Evolutionary conservation across 768 basidiomycete species (phyloP), one percentile per base, ranked within the genome.

Genomic region (Pholiota molesta): DNA sequence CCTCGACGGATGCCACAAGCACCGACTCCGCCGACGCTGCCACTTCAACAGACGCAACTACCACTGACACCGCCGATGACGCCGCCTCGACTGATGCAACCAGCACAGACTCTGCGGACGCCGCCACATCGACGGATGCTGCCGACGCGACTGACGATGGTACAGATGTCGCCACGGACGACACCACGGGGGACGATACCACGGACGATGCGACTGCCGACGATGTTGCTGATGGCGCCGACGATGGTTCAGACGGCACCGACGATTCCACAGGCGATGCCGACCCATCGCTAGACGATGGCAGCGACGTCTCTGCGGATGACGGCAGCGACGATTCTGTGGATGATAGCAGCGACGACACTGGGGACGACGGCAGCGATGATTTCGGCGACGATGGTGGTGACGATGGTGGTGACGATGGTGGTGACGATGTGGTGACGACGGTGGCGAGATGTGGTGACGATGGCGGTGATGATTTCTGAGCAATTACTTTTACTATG

Each of bases 31-130:
- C 63, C 9, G 55, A 37, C 26, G 40, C 55, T 0, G 42, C 62
- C 16, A 57, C 56, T 35, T 26, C 39, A 10, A 54, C 62, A 13
- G 62, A 47, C 33, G 52, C 62, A 17, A 55, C 57, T n/a, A 52
- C 39, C 7, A 63, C 62, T 10, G 58, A 59, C 31, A 33, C 62
- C n/a, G 62, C 57, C 2, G 62, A 63, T n/a, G 28, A 55, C 17
- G 55, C 66, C 21, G 57, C 60, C 13, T 45, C 67, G 19, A 62
- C 65, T 5, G 67, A 68, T 57, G 45, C 67, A 3, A 63, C 63
- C 23, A 61, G 55, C 39, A 67, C 68, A 3, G 66, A 64, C 55
- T 52, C 64, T n/a, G 64, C 68, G 7, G 68, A 64, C 40, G 44
- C 52, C 6, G 61, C 64, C 56, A 62, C 62, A 5, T 37, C 64